These are phyloP conservation scores for Talaromyces marneffei DNA, from an alignment of 2,329 filamentous ascomycete genomes.

Conservation along the genomic window DNA sequence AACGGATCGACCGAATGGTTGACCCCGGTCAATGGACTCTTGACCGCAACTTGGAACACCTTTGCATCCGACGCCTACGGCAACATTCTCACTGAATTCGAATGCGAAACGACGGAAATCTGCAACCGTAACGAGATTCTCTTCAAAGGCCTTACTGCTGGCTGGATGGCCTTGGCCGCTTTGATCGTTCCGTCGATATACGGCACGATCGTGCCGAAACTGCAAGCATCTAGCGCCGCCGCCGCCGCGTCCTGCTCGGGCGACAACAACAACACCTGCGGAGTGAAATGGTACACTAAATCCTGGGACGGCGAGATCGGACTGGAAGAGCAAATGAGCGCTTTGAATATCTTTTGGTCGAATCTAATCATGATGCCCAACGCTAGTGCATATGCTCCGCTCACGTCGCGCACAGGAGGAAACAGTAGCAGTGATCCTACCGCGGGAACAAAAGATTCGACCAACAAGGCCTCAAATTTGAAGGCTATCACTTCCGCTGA, in stretches of 20 bases:
- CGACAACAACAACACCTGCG: constrained; percentile 35
- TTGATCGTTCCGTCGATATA: constrained; percentile 55
- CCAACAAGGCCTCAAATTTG: constrained; percentile 13
- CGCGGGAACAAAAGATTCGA: constrained; percentile 22
- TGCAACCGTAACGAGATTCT: constrained; percentile 60
- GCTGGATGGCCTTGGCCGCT: constrained; percentile 54
- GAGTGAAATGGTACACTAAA: constrained; percentile 35
- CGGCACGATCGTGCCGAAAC: constrained; percentile 45
- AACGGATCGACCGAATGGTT: constrained; percentile 17
- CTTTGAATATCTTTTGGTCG: constrained; percentile 31
- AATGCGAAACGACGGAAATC: constrained; percentile 50
- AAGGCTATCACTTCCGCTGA: constrained; percentile 30
- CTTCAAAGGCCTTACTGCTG: constrained; percentile 61
- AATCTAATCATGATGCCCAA: constrained; percentile 21
- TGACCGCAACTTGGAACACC: background rate
- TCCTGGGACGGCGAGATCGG: constrained; percentile 34
- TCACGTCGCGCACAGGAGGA: constrained; percentile 27
- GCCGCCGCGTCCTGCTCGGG: constrained; percentile 52
- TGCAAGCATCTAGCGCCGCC: constrained; percentile 49
- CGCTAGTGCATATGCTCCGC: constrained; percentile 17
- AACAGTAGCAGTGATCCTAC: constrained; percentile 25
- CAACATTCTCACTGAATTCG: constrained; percentile 51
- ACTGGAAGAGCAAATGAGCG: constrained; percentile 39
- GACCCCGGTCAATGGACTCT: constrained; percentile 1
- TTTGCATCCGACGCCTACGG: constrained; percentile 5